phyloP scores from a whole-genome alignment of 2,329 filamentous ascomycete species.

The Meredithiella fracta region DNA sequence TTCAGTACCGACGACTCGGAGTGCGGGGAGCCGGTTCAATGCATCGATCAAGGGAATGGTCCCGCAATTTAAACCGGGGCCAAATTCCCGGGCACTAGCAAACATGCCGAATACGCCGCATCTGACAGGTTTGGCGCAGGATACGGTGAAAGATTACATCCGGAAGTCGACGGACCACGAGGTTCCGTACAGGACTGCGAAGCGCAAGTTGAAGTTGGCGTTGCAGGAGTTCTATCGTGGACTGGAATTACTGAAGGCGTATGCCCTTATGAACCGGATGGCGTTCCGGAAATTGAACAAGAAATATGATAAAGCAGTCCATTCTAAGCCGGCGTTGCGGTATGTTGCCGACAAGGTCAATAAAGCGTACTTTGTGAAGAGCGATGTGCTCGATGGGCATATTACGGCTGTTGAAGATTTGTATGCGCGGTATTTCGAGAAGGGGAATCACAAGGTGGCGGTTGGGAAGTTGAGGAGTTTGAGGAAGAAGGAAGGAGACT shows the following conservation, averaged over 20 bases:
- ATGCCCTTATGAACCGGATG: constrained; percentile 74
- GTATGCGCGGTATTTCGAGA: constrained; percentile 87
- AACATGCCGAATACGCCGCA: constrained; percentile 36
- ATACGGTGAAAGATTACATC: constrained; percentile 32
- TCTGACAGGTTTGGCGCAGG: constrained; percentile 20
- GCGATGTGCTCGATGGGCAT: constrained; percentile 65
- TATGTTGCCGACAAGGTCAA: constrained; percentile 90
- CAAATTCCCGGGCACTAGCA: constrained; percentile 43
- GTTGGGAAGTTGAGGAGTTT: constrained; percentile 70
- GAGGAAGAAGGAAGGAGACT: constrained; percentile 31
- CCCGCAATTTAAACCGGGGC: constrained; percentile 28
- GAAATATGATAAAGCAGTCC: constrained; percentile 87
- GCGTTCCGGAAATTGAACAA: constrained; percentile 97
- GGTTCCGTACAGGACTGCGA: constrained; percentile 73
- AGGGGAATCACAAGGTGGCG: constrained; percentile 82
- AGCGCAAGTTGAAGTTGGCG: constrained; percentile 78
- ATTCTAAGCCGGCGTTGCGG: constrained; percentile 57
- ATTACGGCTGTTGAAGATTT: constrained; percentile 74
- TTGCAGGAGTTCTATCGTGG: constrained; percentile 87
- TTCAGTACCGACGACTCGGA: constrained; percentile 14
- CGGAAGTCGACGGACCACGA: constrained; percentile 32
- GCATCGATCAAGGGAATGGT: constrained; percentile 33
- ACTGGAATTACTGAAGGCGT: constrained; percentile 81
- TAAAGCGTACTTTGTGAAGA: constrained; percentile 79
- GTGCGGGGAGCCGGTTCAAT: constrained; percentile 25